Conservation (phyloP, 2,329 filamentous ascomycete genomes). For the Dendrostoma leiphaemia region DNA sequence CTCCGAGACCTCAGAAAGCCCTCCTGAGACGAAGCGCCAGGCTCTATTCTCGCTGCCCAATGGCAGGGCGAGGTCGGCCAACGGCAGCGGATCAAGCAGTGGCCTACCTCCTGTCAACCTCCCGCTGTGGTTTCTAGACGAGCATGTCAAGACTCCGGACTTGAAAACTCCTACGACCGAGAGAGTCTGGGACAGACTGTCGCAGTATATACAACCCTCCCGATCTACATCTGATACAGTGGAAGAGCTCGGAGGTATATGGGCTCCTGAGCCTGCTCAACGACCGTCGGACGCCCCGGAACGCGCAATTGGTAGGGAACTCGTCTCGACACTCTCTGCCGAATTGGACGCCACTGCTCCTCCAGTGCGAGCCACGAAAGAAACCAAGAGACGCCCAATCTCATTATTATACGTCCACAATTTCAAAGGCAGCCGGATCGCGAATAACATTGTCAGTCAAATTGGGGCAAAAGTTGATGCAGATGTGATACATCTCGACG, state of each 20-base stretch:
- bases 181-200: conserved; percentile 19
- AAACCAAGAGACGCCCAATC: conserved; percentile 30
- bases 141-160: conserved; percentile 44
- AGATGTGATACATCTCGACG: conserved; percentile 66
- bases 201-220: not conserved
- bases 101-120: conserved; percentile 50
- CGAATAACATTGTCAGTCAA: conserved; percentile 27
- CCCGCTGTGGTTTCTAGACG: conserved; percentile 55
- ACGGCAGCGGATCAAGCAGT: not conserved
- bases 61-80: conserved; percentile 8
- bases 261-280: conserved; percentile 14
- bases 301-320: conserved; percentile 27
- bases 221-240: not conserved
- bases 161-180: conserved; percentile 20
- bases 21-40: conserved; percentile 9
- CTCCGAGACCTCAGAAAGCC: conserved; percentile 9
- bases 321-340: conserved; percentile 30
- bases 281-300: conserved; percentile 22
- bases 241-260: conserved; percentile 10
- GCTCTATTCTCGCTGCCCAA: conserved; percentile 8
- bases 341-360: conserved; percentile 28
- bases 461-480: conserved; percentile 47
- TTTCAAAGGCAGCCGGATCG: conserved; percentile 28
- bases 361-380: conserved; percentile 17
- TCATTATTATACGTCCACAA: conserved; percentile 35